Base-by-base conservation (phyloP, 1,139 yeast genomes). In the Eremothecium sinecaudum region DNA sequence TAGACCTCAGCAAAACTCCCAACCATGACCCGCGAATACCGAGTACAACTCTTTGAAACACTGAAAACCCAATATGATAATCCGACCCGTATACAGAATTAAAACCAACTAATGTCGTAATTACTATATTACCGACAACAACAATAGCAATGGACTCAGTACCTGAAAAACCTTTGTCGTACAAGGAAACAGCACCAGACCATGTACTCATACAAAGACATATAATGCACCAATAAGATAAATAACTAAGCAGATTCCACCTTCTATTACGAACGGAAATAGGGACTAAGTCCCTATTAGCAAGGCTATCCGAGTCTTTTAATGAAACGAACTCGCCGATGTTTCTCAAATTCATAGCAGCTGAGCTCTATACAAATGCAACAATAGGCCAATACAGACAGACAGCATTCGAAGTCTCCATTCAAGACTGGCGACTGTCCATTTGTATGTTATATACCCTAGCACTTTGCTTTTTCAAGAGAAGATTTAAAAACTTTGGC, bases 51-150 rank as follows among this genome's bases (percentile, higher is more conserved):
- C 66, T 50, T 19, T 56, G 56, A 37, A 50, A 57, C 13, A 62
- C 49, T 4, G 66, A 57, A 35, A 48, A 62, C 0, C 66, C 66
- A 32, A 62, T 51, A 39, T 59, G 64, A 49, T 56, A 62, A 14
- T 52, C 50, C 3, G 58, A 54, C 29, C 66, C 65, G 18, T 58
- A 61, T 28, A 49, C 53, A 5, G 59, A 52, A 28, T 54, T 44
- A 3, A 58, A 47, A 4, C 53, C 38, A n/a, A 61, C 56, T 25
- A 54, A 45, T 5, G 41, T 16, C 12, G 48, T 36, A 32, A 58
- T 53, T 20, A 62, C 40, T 8, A 45, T 23, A 29, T 60, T 59
- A n/a, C 58, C 64, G 10, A 62, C 31, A n/a, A 58, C 50, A 19
- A 61, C 50, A 18, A 51, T 49, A 10, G 62, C 59, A 57, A 61